Evolutionary conservation across 2,329 filamentous ascomycete species (phyloP), one percentile per base, ranked within the genome.

Genomic region (Bipolaris cookei): DNA sequence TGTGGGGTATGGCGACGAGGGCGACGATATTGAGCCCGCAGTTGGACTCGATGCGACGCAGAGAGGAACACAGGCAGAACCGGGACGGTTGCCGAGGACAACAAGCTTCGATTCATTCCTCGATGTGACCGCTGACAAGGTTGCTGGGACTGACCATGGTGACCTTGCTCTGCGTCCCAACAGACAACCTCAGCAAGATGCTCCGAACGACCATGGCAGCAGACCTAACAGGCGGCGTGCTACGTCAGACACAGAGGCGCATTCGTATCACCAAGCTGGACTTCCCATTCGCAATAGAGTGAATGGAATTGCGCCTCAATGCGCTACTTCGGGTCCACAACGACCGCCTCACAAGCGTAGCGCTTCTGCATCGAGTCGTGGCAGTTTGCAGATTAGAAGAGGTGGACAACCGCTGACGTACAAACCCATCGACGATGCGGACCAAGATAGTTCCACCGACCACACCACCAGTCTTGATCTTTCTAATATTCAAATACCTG

Each of bases 21-120:
- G 38, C 13, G 77, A 78, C 38, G 76, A 67, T 3, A 62, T 78
- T 18, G 72, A 74, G 50, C 65, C 60, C 66, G 76, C 64, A 66
- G 76, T 58, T 59, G 69, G 54, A 51, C 39, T 68, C 30, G 68
- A 75, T 23, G 59, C 71, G 51, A 62, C 72, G 51, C 54, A 60
- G 34, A 60, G 56, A 58, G 59, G 59, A 18, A 53, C 63, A 62
- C 38, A 73, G 69, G 57, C 75, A 45, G 56, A 63, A 34, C 16
- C 58, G 30, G 51, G 60, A 32, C 56, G 57, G 32, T 56, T 62
- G 11, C 64, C 68, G 30, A 59, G 84, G 62, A 78, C 83, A 50
- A 83, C 82, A 13, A 87, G 84, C 25, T 85, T 87, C 61, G 83
- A 86, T 53, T 84, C 83, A 14, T 86, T 84, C 28, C 85, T 87